Evolutionary conservation across 352 stramenopile species (phyloP), one percentile per base, ranked within the genome.

Genomic region (Phytophthora podocarpi): DNA sequence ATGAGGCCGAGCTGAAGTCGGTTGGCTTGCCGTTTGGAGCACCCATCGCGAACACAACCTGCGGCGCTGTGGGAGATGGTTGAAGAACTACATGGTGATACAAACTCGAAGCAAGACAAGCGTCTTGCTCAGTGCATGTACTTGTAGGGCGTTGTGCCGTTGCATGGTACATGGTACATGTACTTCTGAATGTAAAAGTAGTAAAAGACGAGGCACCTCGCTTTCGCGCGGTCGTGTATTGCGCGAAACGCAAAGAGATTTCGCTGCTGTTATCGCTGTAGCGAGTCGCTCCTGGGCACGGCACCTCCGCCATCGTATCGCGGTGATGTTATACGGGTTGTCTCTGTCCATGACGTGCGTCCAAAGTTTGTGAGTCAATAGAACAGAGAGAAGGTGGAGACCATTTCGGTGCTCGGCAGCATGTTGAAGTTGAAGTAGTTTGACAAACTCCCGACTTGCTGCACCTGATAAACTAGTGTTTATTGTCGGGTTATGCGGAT

Each of bases 141-240:
- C n/a, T n/a, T n/a, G n/a, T n/a, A n/a, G n/a, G n/a, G n/a, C n/a
- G 52, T 30, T 58, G 46, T 57, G 34, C 15, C 27, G 45, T 47
- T 56, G 37, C 32, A 16, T 9, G 3, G 36, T 21, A 11, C n/a
- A n/a, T n/a, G n/a, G n/a, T n/a, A n/a, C n/a, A n/a, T n/a, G n/a
- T n/a, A n/a, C n/a, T n/a, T n/a, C n/a, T n/a, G n/a, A n/a, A n/a
- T n/a, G n/a, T n/a, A n/a, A n/a, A n/a, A n/a, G n/a, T n/a, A n/a
- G n/a, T n/a, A 36, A 64, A 34, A 64, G 43, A 59, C 56, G 20
- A 59, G 46, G 37, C 37, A 37, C 7, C 23, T 42, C 56, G 46
- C 47, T 59, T 59, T 64, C 56, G 47, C 47, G 30, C 41, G 24
- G 53, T 49, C 27, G 30, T 36, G 34, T 52, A n/a, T 49, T 43